Evolutionary conservation across 108 stramenopile genomes (phyloP), one percentile per base, ranked within the genome.

Genomic region (Conticribra weissflogii): DNA sequence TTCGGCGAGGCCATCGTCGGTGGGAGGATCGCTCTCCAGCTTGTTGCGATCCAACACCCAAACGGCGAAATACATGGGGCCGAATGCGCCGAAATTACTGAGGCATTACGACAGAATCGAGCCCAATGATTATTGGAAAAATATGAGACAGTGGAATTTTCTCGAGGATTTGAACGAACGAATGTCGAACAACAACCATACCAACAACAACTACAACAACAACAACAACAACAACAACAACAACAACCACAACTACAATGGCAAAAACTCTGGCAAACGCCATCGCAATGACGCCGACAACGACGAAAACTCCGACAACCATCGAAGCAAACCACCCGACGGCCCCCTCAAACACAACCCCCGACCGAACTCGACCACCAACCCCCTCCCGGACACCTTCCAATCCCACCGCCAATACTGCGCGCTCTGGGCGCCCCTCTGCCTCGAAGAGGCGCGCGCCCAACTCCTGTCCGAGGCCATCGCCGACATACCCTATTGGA

Each of bases 91-190:
- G 12, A 78, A 66, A 36, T 50, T 78, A 28, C 64, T 71, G 12
- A 52, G 66, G 32, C 70, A 71, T 61, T 78, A 78, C 48, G 48
- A 64, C 21, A 78, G 59, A 28, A 61, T 78, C 0, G 65, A 64
- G 45, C 77, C 70, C 4, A 56, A 78, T 61, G 64, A 71, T 54
- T 95, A 90, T 70, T 95, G 91, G 90, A 86, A 86, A 33, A 84
- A 84, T 47, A 78, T 95, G 18, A 74, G 86, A 15, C 74, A 83
- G n/a, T 95, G 94, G 94, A 83, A 92, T 68, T 90, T 95, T 65
- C 63, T 91, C 2, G 54, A 52, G 1, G 83, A 91, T 0, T 71
- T 86, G 47, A 83, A 73, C 29, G 74, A 81, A 0, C 56, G 45
- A 48, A 50, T 73, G 55, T 32, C 23, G 47, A 65, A 55, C 48